Percentiles rank a stretch among this genome's conserved stretches.
These are phyloP conservation scores for Penicillium goetzii DNA, from an alignment of 495 filamentous ascomycete species.

Conservation along the genomic window DNA sequence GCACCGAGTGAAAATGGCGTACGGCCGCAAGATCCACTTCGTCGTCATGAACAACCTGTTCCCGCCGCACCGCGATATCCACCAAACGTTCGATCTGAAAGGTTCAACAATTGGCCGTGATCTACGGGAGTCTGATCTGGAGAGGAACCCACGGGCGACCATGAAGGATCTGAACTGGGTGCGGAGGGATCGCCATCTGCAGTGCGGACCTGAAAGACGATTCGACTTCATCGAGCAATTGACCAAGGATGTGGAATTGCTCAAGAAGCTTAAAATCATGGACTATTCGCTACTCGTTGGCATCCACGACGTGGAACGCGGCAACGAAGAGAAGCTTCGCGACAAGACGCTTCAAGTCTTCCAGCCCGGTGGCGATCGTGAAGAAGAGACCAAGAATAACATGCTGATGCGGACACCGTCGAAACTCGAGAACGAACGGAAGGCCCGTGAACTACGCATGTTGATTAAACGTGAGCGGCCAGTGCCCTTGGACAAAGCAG, in stretches of 20 bases:
- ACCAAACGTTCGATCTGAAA: conserved; percentile 95
- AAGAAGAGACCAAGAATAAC: conserved; percentile 59
- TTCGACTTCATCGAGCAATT: conserved; percentile 85
- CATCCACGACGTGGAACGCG: conserved; percentile 84
- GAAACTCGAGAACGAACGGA: conserved; percentile 88
- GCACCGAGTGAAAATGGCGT: conserved; percentile 97
- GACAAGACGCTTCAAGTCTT: conserved; percentile 96
- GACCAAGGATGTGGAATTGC: conserved; percentile 78
- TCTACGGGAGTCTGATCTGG: conserved; percentile 83
- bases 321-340: conserved; percentile 93
- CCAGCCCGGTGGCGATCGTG: conserved; percentile 76
- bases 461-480: conserved; percentile 92
- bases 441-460: conserved; percentile 88
- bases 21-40: conserved; percentile 98
- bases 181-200: conserved; percentile 78
- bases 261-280: conserved; percentile 94
- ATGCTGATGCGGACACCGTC: conserved; percentile 89
- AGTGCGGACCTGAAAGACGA: conserved; percentile 87
- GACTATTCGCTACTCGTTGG: conserved; percentile 96
- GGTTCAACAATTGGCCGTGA: conserved; percentile 96
- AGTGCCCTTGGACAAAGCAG: conserved; percentile 81
- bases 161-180: conserved; percentile 98
- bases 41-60: conserved; percentile 99
- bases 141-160: conserved; percentile 87
- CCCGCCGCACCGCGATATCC: conserved; percentile 95